Percentiles rank a stretch among this genome's conserved stretches.
Conservation (phyloP, 2,329 filamentous ascomycete species). For the Malbranchea cinnamomea region DNA sequence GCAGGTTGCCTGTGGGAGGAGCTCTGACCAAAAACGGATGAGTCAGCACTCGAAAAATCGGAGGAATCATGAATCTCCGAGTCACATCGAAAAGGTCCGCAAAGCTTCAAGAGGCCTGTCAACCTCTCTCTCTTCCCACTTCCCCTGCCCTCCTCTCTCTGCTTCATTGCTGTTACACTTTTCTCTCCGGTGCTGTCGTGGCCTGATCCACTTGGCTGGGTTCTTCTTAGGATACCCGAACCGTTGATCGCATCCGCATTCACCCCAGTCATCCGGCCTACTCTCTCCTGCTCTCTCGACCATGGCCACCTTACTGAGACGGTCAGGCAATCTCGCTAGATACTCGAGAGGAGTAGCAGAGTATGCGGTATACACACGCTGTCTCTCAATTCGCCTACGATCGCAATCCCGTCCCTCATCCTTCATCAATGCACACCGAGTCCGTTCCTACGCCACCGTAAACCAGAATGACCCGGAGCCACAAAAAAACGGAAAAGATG, state of each 20-base stretch:
- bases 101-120: too few relatives aligned
- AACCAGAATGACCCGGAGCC: conserved; percentile 31
- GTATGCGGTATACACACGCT: conserved; percentile 35
- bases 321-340: conserved; percentile 50
- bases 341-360: conserved; percentile 43
- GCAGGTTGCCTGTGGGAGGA: too few relatives aligned
- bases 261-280: too few relatives aligned
- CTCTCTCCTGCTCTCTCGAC: conserved; percentile 22
- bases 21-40: too few relatives aligned
- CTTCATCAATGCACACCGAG: conserved; percentile 18
- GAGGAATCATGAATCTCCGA: too few relatives aligned
- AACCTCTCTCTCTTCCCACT: too few relatives aligned
- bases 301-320: conserved; percentile 54
- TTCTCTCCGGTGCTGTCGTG: conserved; percentile 1
- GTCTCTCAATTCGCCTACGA: conserved; percentile 24
- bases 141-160: too few relatives aligned
- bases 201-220: too few relatives aligned
- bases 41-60: too few relatives aligned
- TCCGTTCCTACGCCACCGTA: conserved; percentile 29
- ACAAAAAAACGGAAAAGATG: conserved; percentile 23
- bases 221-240: neutral
- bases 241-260: too few relatives aligned
- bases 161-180: neutral
- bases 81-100: too few relatives aligned
- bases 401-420: conserved; percentile 25